Percentiles rank a stretch among this genome's conserved stretches.
Evolutionary conservation across 257 asterid species (phyloP).

Genomic region (Handroanthus guayacan): DNA sequence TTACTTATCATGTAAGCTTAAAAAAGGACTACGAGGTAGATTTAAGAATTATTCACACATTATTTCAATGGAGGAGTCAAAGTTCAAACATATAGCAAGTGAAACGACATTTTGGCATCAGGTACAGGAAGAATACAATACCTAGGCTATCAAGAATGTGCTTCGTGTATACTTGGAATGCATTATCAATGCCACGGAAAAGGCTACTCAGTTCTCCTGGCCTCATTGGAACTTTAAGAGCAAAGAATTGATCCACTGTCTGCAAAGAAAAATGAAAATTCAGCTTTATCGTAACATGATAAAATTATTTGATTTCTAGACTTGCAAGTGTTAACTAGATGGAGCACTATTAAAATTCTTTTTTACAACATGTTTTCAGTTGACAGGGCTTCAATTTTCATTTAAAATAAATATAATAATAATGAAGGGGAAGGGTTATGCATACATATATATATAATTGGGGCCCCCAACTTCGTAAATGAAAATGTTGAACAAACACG

Average conservation of each 20-base stretch:
- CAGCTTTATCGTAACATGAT: slow-evolving; percentile 18
- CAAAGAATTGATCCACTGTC: slow-evolving; percentile 98
- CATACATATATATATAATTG: background rate
- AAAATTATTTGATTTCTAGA: slow-evolving; percentile 20
- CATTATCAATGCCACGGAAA: slow-evolving; percentile 91
- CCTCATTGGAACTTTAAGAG: slow-evolving; percentile 94
- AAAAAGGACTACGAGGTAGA: background rate
- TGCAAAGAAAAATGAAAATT: slow-evolving; percentile 52
- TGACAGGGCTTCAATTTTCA: background rate
- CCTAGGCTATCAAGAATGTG: slow-evolving; percentile 79
- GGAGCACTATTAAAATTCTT: slow-evolving; percentile 1
- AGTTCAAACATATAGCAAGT: slow-evolving; percentile 23
- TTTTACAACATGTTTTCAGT: slow-evolving; percentile 8
- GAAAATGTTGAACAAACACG: no score
- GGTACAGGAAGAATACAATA: slow-evolving; percentile 38
- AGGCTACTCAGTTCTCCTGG: slow-evolving; percentile 86
- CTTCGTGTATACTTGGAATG: slow-evolving; percentile 89
- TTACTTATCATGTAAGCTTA: slow-evolving; percentile 1
- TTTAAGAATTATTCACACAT: slow-evolving; percentile 9
- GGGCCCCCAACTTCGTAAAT: no score
- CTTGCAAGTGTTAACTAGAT: slow-evolving; percentile 11
- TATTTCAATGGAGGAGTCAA: slow-evolving; percentile 20
- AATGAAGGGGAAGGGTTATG: background rate
- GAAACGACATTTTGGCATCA: slow-evolving; percentile 31
- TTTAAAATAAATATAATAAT: background rate